Evolutionary conservation across 306 rosid genomes (phyloP).

Genomic region (Rubus idaeus): DNA sequence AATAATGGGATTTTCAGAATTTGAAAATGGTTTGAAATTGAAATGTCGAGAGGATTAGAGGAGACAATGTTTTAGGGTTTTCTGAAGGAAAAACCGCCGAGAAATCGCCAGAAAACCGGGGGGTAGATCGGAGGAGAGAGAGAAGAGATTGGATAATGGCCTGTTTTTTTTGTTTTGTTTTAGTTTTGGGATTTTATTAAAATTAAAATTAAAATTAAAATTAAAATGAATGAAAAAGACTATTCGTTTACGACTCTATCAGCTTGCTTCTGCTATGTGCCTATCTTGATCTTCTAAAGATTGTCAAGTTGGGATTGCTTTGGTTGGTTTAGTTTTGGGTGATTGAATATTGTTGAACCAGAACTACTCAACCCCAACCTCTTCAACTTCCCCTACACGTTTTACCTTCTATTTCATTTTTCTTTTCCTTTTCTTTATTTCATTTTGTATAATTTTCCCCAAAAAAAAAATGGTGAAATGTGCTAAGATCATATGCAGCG

Average conservation of each 20-base stretch:
- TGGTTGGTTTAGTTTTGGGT: neutral
- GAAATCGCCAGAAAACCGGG: slow-evolving; percentile 43
- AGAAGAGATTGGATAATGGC: slow-evolving; percentile 44
- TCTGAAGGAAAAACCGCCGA: slow-evolving; percentile 29
- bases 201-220: neutral
- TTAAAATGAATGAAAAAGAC: neutral
- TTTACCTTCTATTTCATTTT: neutral
- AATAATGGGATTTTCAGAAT: slow-evolving; percentile 10
- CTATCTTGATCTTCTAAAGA: neutral
- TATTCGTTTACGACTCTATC: slow-evolving; percentile 16
- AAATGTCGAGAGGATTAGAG: slow-evolving; percentile 20
- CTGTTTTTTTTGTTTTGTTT: neutral
- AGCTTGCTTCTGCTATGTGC: neutral
- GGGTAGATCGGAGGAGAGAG: slow-evolving; percentile 50
- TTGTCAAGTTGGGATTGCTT: slow-evolving; percentile 11
- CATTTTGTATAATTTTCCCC: neutral
- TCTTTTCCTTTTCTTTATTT: neutral
- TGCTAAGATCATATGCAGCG: neutral
- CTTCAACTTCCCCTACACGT: slow-evolving; percentile 19
- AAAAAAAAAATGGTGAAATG: no score
- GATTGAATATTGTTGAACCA: slow-evolving; percentile 5
- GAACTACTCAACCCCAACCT: slow-evolving; percentile 16
- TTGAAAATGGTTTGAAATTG: slow-evolving; percentile 21
- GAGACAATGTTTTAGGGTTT: neutral
- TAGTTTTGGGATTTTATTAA: neutral